A percentile compares a stretch with the other conserved stretches of the same genome.
These are phyloP conservation scores for Xylaria flabelliformis DNA, from an alignment of 495 filamentous ascomycete species.

Conservation along the genomic window DNA sequence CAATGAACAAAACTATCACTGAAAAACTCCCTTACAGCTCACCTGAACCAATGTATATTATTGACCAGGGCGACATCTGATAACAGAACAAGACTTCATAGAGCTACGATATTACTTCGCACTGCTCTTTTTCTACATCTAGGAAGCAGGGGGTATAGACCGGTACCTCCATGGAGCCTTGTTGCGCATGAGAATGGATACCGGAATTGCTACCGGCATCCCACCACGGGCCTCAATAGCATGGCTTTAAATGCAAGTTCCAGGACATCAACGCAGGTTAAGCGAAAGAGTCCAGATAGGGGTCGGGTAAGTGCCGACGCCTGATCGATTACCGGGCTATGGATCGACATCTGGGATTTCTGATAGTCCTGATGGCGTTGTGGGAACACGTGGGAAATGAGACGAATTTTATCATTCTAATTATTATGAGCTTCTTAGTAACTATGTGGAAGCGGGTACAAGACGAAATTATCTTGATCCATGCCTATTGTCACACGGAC, in stretches of 20 bases:
- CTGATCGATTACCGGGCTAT: neutral
- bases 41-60: neutral
- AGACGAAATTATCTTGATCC: no score
- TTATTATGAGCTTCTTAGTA: neutral
- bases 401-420: neutral
- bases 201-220: neutral
- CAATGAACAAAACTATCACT: neutral
- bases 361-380: neutral
- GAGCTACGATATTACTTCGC: no score
- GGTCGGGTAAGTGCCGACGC: neutral
- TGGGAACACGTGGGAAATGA: neutral
- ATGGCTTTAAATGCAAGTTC: neutral
- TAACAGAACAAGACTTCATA: no score
- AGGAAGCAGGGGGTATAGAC: no score
- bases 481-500: no score
- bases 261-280: neutral
- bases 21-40: neutral
- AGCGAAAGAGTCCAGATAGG: constrained; percentile 6
- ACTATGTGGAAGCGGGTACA: no score
- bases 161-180: no score
- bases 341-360: neutral
- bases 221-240: neutral
- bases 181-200: neutral
- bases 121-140: no score
- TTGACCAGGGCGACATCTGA: neutral